Conservation (phyloP, 768 basidiomycete species). For the Tulasnella sp. region DNA sequence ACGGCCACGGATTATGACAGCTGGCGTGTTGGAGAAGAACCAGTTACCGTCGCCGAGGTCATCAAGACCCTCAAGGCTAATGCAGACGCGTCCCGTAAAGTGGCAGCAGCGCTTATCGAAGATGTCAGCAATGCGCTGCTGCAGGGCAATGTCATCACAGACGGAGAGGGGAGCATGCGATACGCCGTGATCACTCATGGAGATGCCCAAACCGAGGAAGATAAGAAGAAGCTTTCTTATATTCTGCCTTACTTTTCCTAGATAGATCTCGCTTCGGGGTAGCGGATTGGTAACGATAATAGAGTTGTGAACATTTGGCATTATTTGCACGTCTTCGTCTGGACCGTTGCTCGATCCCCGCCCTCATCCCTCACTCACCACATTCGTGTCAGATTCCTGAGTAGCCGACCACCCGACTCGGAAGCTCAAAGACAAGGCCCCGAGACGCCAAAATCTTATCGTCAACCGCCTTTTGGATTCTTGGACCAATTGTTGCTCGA, state of each 20-base stretch:
- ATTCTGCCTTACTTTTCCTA: slow-evolving; percentile 71
- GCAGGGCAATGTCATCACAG: slow-evolving; percentile 54
- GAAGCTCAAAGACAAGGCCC: background rate
- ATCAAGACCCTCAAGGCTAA: slow-evolving; percentile 83
- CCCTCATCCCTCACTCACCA: background rate
- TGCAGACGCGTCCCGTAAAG: slow-evolving; percentile 77
- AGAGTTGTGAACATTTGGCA: background rate
- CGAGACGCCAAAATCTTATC: background rate
- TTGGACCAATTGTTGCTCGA: background rate
- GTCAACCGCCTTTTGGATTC: background rate
- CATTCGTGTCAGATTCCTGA: background rate
- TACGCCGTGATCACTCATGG: slow-evolving; percentile 73
- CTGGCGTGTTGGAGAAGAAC: slow-evolving; percentile 74
- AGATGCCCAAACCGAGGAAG: slow-evolving; percentile 49
- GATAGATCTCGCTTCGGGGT: background rate
- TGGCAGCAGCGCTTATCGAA: slow-evolving; percentile 64
- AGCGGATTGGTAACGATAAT: background rate
- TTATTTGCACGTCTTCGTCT: background rate
- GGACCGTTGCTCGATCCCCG: background rate
- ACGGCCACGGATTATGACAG: slow-evolving; percentile 94
- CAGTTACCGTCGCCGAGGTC: slow-evolving; percentile 88
- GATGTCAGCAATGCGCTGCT: slow-evolving; percentile 59
- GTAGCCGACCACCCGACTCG: background rate
- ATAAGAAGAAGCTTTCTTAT: slow-evolving; percentile 64
- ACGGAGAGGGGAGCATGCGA: slow-evolving; percentile 78